Evolutionary conservation across 768 basidiomycete genomes (phyloP), one percentile per base, ranked within the genome.

Genomic region (Leucocoprinus sp.): DNA sequence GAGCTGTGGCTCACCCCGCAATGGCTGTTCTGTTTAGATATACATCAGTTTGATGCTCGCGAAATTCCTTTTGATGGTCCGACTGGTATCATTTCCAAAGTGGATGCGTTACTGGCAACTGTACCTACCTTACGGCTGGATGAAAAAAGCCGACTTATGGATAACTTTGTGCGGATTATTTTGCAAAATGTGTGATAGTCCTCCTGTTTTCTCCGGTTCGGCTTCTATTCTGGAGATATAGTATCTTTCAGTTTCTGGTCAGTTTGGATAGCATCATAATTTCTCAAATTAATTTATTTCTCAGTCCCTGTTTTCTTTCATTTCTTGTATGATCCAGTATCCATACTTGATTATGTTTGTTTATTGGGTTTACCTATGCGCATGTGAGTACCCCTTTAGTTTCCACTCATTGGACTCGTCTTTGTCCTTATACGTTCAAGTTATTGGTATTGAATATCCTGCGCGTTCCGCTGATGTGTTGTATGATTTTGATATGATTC

Each of bases 41-140:
- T 87, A 12, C 78, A 78, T 57, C 76, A 76, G 49, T 88, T 82
- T 55, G 85, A 88, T 58, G 80, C 79, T 15, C 75, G 82, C 50
- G 68, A 76, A 34, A 87, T 89, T 37, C 80, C 83, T 2, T 78
- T 88, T 40, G 82, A 88, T 48, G 85, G 85, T 12, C 76, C 83
- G 8, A 69, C 66, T 24, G 86, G 86, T 17, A 77, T 89, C 33
- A 67, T 86, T n/a, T 57, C 69, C 21, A 76, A 74, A 34, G 79
- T 85, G 5, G 76, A 79, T 54, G 68, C 70, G 36, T 67, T 89
- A 28, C 68, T 89, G 43, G 66, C 66, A 39, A 64, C 65, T 35
- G 66, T 79, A 4, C 67, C 69, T 18, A 62, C 64, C 48, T 60
- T 83, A 42, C 58, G 57, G 49, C 63, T 66, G 33, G 71, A 74